Conservation (phyloP, 495 filamentous ascomycete genomes). For the Thermothielavioides terrestris region DNA sequence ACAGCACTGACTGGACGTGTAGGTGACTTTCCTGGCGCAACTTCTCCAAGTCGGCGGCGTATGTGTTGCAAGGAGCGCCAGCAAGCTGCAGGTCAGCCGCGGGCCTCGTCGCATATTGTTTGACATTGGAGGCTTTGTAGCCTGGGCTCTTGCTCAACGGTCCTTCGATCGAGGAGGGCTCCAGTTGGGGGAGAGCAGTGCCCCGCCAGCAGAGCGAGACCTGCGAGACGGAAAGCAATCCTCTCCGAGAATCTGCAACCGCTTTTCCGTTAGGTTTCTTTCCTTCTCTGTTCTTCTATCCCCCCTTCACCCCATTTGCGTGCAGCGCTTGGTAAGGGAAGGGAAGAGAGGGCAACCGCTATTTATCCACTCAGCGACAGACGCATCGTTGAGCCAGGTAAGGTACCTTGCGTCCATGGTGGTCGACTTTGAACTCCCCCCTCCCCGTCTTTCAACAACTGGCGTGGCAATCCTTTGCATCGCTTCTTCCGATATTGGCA, state of each 20-base stretch:
- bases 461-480: too few species aligned
- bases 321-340: too few species aligned
- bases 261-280: background rate
- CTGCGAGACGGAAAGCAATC: conserved; percentile 9
- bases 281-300: background rate
- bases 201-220: conserved; percentile 14
- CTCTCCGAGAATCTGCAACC: too few species aligned
- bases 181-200: conserved; percentile 5
- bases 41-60: conserved; percentile 57
- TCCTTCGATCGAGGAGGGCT: conserved; percentile 16
- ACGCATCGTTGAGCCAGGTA: too few species aligned
- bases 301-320: background rate
- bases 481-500: too few species aligned
- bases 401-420: too few species aligned
- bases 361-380: too few species aligned
- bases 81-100: conserved; percentile 61
- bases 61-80: conserved; percentile 59
- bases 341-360: too few species aligned
- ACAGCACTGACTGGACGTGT: conserved; percentile 57
- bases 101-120: conserved; percentile 40
- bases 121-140: conserved; percentile 60
- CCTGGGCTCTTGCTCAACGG: conserved; percentile 51
- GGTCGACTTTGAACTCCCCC: too few species aligned
- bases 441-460: too few species aligned
- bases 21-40: conserved; percentile 63